These are phyloP conservation scores for Anthracocystis walkeri DNA, from an alignment of 1,284 basidiomycete species.

Conservation along the genomic window DNA sequence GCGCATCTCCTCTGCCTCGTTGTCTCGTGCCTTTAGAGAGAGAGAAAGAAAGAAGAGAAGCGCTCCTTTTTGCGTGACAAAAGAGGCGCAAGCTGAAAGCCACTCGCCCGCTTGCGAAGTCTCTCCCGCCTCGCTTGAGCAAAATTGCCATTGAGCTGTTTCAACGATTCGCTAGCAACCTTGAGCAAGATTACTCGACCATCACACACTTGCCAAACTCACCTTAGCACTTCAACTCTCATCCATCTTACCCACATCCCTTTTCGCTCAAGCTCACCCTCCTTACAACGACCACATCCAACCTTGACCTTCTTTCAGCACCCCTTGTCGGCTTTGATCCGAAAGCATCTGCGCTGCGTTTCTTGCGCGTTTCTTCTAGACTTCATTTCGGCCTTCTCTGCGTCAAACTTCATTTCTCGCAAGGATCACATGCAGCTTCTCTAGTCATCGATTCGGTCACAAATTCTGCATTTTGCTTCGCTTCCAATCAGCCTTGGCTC, in stretches of 20 bases:
- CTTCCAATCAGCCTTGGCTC: not conserved
- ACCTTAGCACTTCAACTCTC: not conserved
- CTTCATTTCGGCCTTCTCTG: constrained; percentile 1
- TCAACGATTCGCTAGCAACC: too few species aligned
- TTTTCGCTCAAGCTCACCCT: constrained; percentile 1
- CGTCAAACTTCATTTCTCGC: not conserved
- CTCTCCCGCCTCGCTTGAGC: too few species aligned
- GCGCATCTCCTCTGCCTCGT: not conserved
- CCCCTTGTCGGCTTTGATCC: constrained; percentile 1
- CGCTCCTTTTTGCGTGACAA: too few species aligned
- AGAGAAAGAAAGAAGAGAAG: too few species aligned
- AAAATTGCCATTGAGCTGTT: too few species aligned
- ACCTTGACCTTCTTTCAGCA: not conserved
- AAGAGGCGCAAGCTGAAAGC: too few species aligned
- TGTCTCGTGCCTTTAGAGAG: too few species aligned
- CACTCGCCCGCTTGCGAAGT: too few species aligned
- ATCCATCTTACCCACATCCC: constrained; percentile 1
- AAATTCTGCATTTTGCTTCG: not conserved
- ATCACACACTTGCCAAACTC: not conserved
- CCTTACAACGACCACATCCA: constrained; percentile 1
- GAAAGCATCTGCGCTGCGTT: not conserved
- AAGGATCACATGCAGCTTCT: not conserved
- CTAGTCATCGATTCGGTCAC: not conserved
- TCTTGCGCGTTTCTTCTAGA: not conserved
- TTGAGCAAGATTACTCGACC: too few species aligned